Conservation (phyloP, 208 protist genomes). For the Sergeia podlipaevii region DNA sequence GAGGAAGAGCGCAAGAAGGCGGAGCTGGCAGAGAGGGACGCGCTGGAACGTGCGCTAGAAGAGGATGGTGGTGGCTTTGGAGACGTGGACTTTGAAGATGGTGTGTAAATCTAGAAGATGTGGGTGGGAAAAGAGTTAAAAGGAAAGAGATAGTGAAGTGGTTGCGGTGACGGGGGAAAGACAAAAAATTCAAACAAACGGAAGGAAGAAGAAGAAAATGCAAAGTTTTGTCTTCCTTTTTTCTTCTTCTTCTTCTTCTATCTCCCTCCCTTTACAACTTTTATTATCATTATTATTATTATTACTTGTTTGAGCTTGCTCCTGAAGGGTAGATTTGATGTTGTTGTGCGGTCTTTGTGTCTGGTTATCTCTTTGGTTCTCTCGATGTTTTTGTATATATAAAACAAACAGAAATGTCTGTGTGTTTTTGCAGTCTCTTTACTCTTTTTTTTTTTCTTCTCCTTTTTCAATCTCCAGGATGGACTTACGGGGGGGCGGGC, state of each 20-base stretch:
- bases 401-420: no score
- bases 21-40: constrained; percentile 53
- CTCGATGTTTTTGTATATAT: no score
- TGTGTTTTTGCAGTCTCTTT: no score
- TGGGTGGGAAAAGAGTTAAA: neutral
- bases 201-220: neutral
- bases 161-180: neutral
- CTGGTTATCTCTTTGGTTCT: no score
- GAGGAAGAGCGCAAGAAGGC: constrained; percentile 69
- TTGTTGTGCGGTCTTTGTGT: no score
- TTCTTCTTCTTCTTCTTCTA: constrained; percentile 5
- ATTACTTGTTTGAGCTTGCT: neutral
- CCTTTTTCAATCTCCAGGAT: no score
- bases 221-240: constrained; percentile 3
- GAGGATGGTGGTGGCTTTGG: constrained; percentile 58
- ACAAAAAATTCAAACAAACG: no score
- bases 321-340: no score
- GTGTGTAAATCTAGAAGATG: constrained; percentile 30
- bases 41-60: constrained; percentile 67
- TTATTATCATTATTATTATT: neutral
- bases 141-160: neutral
- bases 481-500: no score
- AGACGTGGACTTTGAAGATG: constrained; percentile 85
- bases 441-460: no score
- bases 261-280: neutral